These are phyloP conservation scores for Schwanniomyces vanrijiae DNA, from an alignment of 805 yeast genomes.

Conservation along the genomic window DNA sequence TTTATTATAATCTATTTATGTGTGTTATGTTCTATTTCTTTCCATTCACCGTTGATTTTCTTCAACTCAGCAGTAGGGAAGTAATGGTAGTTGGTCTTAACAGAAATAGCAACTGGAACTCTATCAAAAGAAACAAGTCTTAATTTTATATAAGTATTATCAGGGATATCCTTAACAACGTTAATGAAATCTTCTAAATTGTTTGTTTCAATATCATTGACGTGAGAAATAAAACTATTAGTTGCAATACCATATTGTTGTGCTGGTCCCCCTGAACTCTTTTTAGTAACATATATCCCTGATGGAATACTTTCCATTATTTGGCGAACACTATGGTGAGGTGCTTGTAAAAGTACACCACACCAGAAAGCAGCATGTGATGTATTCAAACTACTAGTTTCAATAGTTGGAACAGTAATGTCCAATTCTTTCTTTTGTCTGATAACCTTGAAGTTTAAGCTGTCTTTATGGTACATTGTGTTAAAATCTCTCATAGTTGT, in stretches of 20 bases:
- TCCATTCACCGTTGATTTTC: conserved; percentile 49
- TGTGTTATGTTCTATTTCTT: conserved; percentile 47
- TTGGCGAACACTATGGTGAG: conserved; percentile 93
- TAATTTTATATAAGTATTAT: conserved; percentile 76
- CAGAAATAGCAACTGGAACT: conserved; percentile 80
- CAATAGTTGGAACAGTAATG: conserved; percentile 62
- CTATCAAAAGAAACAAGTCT: conserved; percentile 83
- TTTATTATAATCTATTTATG: conserved; percentile 1
- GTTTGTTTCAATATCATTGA: conserved; percentile 72
- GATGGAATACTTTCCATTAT: conserved; percentile 76
- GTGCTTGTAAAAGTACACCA: conserved; percentile 79
- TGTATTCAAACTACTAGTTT: conserved; percentile 58
- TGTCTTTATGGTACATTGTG: conserved; percentile 42
- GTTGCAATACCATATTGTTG: conserved; percentile 75
- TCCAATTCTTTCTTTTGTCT: conserved; percentile 67
- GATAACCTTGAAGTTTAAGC: conserved; percentile 60
- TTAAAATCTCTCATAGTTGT: conserved; percentile 68
- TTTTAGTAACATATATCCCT: conserved; percentile 76
- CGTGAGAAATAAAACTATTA: conserved; percentile 86
- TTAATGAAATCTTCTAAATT: conserved; percentile 66
- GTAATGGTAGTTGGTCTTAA: conserved; percentile 86
- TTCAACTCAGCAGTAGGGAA: conserved; percentile 71
- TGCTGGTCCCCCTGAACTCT: conserved; percentile 83
- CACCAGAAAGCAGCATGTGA: conserved; percentile 75
- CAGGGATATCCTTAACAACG: conserved; percentile 70